These are phyloP conservation scores for Aciculoconidium aculeatum DNA, from an alignment of 805 yeast genomes.

Conservation along the genomic window DNA sequence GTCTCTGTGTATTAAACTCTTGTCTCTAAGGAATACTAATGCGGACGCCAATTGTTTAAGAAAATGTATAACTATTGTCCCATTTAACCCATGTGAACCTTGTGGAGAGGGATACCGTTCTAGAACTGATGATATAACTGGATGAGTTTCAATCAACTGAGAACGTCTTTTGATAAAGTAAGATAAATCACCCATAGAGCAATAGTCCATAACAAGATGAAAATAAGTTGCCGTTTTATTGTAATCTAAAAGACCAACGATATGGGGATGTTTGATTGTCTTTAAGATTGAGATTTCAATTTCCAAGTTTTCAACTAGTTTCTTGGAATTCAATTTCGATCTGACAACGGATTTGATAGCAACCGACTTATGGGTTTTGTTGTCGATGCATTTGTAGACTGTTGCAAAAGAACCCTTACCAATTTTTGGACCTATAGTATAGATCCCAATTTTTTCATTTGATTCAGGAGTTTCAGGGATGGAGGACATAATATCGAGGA, in stretches of 20 bases:
- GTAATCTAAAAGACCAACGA: constrained; percentile 81
- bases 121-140: constrained; percentile 69
- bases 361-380: constrained; percentile 51
- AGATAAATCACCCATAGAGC: constrained; percentile 90
- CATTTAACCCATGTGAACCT: constrained; percentile 72
- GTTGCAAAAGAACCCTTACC: constrained; percentile 96
- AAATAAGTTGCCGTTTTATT: constrained; percentile 72
- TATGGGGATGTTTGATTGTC: constrained; percentile 86
- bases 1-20: constrained; percentile 89
- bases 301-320: constrained; percentile 84
- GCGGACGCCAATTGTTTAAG: constrained; percentile 84
- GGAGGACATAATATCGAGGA: too few relatives aligned
- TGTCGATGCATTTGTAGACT: constrained; percentile 78
- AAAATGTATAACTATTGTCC: constrained; percentile 74
- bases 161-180: constrained; percentile 75
- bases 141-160: constrained; percentile 68
- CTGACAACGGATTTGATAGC: constrained; percentile 88
- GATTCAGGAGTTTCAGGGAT: too few relatives aligned
- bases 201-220: constrained; percentile 92
- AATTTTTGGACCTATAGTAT: constrained; percentile 71
- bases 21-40: constrained; percentile 70
- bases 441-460: constrained; percentile 37
- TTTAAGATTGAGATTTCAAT: constrained; percentile 87
- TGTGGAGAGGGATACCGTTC: constrained; percentile 80
- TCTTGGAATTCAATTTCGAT: constrained; percentile 76